Conservation (phyloP, 2,329 filamentous ascomycete genomes). For the Aureobasidium sp. region DNA sequence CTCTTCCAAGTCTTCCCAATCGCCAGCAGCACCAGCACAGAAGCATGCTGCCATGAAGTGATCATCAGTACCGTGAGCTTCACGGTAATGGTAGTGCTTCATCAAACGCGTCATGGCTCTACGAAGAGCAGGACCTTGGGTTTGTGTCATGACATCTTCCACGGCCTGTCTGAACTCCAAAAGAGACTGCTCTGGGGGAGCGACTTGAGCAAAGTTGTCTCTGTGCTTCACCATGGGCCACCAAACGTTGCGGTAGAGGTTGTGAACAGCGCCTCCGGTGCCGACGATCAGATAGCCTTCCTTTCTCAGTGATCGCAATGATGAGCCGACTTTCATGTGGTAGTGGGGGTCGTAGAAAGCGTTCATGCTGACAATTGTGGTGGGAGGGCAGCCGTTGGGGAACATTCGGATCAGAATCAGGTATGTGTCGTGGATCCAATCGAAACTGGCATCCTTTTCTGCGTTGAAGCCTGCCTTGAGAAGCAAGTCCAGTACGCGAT, state of each 20-base stretch:
- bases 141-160: conserved; percentile 50
- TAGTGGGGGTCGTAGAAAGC: conserved; percentile 48
- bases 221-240: conserved; percentile 53
- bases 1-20: conserved; percentile 18
- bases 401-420: conserved; percentile 64
- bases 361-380: conserved; percentile 51
- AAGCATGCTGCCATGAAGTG: conserved; percentile 61
- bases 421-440: conserved; percentile 67
- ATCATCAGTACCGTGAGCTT: conserved; percentile 62
- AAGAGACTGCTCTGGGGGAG: conserved; percentile 51
- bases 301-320: conserved; percentile 46
- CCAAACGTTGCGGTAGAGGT: conserved; percentile 63
- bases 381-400: conserved; percentile 54
- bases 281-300: conserved; percentile 50
- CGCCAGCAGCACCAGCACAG: conserved; percentile 49
- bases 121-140: conserved; percentile 45
- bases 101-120: conserved; percentile 53
- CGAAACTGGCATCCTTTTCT: conserved; percentile 45
- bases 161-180: conserved; percentile 59
- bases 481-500: conserved; percentile 44
- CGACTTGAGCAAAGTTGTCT: conserved; percentile 54
- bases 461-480: conserved; percentile 46
- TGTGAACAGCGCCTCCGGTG: conserved; percentile 59
- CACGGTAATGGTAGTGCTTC: conserved; percentile 58
- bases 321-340: conserved; percentile 49